A percentile compares a stretch with the other conserved stretches of the same genome.
Evolutionary conservation across 768 basidiomycete genomes (phyloP).

Genomic region (Gautieria morchelliformis): DNA sequence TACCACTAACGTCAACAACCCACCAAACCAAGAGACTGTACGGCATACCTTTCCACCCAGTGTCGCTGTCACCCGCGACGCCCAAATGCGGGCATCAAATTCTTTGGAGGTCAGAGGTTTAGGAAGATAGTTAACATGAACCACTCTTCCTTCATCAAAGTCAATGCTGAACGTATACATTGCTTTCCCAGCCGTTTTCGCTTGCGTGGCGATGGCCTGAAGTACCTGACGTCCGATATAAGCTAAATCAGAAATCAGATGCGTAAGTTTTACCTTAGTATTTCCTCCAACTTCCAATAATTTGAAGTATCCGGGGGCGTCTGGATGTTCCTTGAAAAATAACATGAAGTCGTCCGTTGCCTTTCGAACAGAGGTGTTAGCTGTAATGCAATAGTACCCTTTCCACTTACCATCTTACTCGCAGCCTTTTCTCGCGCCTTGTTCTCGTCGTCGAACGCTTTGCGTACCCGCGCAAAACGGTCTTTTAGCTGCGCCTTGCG

Average conservation of each 20-base stretch:
- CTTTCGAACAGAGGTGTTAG: constrained; percentile 28
- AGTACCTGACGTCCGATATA: constrained; percentile 43
- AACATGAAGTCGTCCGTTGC: constrained; percentile 58
- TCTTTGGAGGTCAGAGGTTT: constrained; percentile 45
- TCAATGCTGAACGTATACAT: constrained; percentile 86
- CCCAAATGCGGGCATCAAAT: constrained; percentile 85
- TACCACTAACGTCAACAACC: constrained; percentile 20
- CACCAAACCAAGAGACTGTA: neutral
- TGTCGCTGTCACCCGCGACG: constrained; percentile 61
- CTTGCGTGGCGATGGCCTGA: constrained; percentile 63
- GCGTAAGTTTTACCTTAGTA: constrained; percentile 53
- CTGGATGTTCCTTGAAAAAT: constrained; percentile 71
- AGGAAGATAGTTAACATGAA: constrained; percentile 79
- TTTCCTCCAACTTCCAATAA: constrained; percentile 73
- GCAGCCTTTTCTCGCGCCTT: constrained; percentile 74
- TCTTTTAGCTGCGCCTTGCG: constrained; percentile 75
- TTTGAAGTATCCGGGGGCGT: constrained; percentile 61
- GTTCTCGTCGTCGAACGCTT: constrained; percentile 73
- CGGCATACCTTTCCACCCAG: constrained; percentile 80
- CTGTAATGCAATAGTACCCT: neutral
- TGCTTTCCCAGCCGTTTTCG: constrained; percentile 74
- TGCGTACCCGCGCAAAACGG: constrained; percentile 57
- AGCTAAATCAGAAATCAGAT: neutral
- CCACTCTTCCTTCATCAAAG: constrained; percentile 57
- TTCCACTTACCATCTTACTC: constrained; percentile 58